Base-by-base conservation (phyloP, 1,284 basidiomycete genomes). In the Neonothopanus nambi region DNA sequence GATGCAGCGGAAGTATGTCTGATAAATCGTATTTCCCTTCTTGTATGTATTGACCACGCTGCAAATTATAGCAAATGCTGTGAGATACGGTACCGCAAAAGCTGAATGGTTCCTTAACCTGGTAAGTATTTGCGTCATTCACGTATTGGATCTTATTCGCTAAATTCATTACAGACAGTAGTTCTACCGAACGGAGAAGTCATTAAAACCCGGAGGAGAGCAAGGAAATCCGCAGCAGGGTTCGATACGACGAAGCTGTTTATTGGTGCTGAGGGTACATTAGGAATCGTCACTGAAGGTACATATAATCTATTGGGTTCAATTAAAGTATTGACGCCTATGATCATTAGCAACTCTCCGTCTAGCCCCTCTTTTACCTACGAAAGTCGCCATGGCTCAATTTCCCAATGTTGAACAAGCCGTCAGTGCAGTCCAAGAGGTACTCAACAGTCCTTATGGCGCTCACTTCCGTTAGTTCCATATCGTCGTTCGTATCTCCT, bases 181-280 rank as follows among this genome's bases (percentile, higher is more conserved):
- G 90, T 93, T 0, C 77, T 92, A 5, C 84, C 90, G 0, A 82
- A 78, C 37, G 89, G 91, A 5, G 82, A 92, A 65, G 83, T 93
- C 23, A 87, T 93, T 68, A 90, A 89, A 69, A 93, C 91, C 0
- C 81, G 89, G 3, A 78, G 79, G 53, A 68, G 85, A 52, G 87
- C 89, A 6, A 74, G 81, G 46, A 92, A 92, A 66, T 91, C 87
- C 1, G 78, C 85, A 1, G 87, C 87, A 2, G 90, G 90, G 1
- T 90, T 86, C 52, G 89, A 93, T 63, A 76, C 84, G 3, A 89
- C 87, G 8, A 88, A 89, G 61, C 70, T 92, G n/a, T 91, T 92
- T 71, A 84, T 92, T 47, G 89, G 91, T 1, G 85, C 89, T 0
- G 91, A 93, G 65, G 91, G 91, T 3, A 92, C 89, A 0, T 70